These are phyloP conservation scores for Salvia hispanica DNA, from an alignment of 257 asterid genomes.

Conservation along the genomic window DNA sequence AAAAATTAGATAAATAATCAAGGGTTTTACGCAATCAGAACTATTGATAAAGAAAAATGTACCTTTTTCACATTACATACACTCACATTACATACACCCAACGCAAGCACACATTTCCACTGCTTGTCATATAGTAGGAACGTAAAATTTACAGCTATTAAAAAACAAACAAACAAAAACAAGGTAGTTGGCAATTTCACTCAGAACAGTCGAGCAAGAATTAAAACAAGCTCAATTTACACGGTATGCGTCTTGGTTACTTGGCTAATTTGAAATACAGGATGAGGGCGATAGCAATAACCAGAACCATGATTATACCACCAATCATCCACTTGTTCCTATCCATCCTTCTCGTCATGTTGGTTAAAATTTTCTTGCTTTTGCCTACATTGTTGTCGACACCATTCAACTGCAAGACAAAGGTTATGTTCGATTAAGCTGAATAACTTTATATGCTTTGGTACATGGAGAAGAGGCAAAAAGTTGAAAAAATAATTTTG, in stretches of 20 bases:
- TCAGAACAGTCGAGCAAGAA: constrained; percentile 14
- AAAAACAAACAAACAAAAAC: neutral
- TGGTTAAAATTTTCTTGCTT: constrained; percentile 58
- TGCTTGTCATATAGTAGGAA: neutral
- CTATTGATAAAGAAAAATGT: neutral
- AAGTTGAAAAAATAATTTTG: too few species aligned
- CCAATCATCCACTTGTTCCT: constrained; percentile 74
- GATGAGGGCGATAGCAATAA: constrained; percentile 50
- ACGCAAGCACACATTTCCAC: neutral
- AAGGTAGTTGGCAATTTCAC: constrained; percentile 24
- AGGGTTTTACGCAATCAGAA: neutral
- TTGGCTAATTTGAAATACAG: constrained; percentile 63
- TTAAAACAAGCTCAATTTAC: constrained; percentile 9
- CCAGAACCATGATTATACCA: constrained; percentile 46
- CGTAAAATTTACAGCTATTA: constrained; percentile 29
- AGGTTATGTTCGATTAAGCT: constrained; percentile 1
- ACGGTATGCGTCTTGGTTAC: constrained; percentile 25
- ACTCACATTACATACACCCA: neutral
- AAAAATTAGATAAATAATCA: neutral
- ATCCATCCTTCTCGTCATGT: constrained; percentile 71
- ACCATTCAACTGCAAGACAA: constrained; percentile 56
- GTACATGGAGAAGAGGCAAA: neutral
- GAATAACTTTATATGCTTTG: neutral
- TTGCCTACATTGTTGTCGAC: constrained; percentile 70
- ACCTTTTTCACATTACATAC: neutral